Evolutionary conservation across 345 rosid genomes (phyloP), one percentile per base, ranked within the genome.

Genomic region (Sonneratia caseolaris): DNA sequence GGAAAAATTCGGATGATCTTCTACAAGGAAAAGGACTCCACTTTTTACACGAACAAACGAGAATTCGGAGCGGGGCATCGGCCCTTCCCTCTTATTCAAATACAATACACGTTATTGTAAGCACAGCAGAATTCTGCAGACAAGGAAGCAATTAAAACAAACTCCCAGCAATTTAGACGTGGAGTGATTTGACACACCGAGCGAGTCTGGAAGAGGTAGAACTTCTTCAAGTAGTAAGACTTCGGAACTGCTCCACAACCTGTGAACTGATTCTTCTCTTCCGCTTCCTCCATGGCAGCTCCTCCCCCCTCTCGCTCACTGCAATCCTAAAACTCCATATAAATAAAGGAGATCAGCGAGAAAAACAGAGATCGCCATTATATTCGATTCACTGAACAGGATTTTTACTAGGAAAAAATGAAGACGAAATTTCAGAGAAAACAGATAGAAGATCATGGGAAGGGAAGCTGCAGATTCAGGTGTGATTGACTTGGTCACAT

Each of bases 121-220:
- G 57, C 21, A 53, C 57, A 53, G 0, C 21, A 19, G 57, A 42
- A 53, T 15, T 1, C 7, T 15, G 15, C 32, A 8, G 64, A 42
- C 45, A 57, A 21, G n/a, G 13, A 57, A 57, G 8, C 19, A 5
- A 53, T 18, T 22, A 53, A 53, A 53, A 0, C 24, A 22, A 57
- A 7, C 35, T n/a, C 64, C 69, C 49, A 40, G 32, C 48, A 70
- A 70, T 35, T 14, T 7, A 45, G 22, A 6, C 40, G 51, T 2
- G 32, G 2, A 57, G 3, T 3, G 6, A 21, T 0, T 40, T 21
- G 36, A 72, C 73, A 40, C 73, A 95, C 99, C 93, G 97, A 90
- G 70, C 80, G 87, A 51, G 99, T 95, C 82, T 95, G 93, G 66
- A 87, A 92, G 37, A 95, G 92, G 72, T 83, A 79, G 83, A 95